Conservation (phyloP, 768 basidiomycete genomes). For the Kockovaella imperatae region DNA sequence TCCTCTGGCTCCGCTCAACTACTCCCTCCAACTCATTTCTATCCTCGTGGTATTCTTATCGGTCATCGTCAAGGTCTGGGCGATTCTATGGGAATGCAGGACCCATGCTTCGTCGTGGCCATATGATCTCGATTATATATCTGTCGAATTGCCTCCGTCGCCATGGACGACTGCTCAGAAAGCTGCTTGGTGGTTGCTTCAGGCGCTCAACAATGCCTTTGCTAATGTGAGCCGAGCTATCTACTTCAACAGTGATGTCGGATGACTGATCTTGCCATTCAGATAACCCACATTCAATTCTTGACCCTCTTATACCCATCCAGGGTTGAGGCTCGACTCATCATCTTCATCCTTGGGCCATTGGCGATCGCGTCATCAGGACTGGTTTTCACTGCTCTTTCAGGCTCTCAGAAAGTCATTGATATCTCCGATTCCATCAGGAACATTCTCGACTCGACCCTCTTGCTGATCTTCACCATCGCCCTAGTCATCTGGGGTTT, state of each 20-base stretch:
- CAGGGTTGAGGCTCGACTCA: constrained; percentile 72
- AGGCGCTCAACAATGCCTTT: constrained; percentile 70
- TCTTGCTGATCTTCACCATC: constrained; percentile 87
- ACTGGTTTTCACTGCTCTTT: constrained; percentile 74
- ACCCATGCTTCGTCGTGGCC: constrained; percentile 73
- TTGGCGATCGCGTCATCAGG: constrained; percentile 74
- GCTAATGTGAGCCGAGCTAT: constrained; percentile 84
- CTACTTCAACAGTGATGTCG: background rate
- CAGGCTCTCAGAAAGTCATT: constrained; percentile 47
- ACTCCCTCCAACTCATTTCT: constrained; percentile 75
- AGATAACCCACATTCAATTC: constrained; percentile 98
- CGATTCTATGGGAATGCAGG: constrained; percentile 58
- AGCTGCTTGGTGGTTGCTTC: constrained; percentile 79
- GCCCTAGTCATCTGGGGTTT: constrained; percentile 90
- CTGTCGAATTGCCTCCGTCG: constrained; percentile 64
- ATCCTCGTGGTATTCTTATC: constrained; percentile 72
- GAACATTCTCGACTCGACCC: constrained; percentile 91
- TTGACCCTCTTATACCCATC: constrained; percentile 92
- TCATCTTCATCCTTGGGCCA: constrained; percentile 77
- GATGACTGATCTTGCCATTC: background rate
- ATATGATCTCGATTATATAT: constrained; percentile 89
- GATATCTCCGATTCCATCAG: constrained; percentile 64
- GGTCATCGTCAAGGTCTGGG: constrained; percentile 65
- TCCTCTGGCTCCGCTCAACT: constrained; percentile 88
- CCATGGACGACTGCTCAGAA: constrained; percentile 61